Percentiles rank a stretch among this genome's conserved stretches.
phyloP scores from a whole-genome alignment of 208 protist genomes.

The Angomonas desouzai region DNA sequence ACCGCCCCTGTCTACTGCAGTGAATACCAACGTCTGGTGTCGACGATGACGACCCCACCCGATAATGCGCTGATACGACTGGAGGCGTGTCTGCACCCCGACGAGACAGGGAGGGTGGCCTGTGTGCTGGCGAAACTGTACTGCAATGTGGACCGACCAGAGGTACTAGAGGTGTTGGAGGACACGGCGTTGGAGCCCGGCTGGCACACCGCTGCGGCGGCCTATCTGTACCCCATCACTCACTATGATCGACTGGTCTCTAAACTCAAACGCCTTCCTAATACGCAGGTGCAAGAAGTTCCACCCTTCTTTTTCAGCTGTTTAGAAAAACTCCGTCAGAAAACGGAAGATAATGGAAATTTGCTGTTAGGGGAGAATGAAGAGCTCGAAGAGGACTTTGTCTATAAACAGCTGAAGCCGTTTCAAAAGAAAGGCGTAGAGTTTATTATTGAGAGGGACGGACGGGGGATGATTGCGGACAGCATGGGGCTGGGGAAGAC shows the following conservation, averaged over 20 bases:
- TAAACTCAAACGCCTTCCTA: slow-evolving; percentile 27
- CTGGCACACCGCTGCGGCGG: slow-evolving; percentile 48
- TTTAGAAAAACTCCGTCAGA: slow-evolving; percentile 36
- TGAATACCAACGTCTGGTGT: slow-evolving; percentile 57
- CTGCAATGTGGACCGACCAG: slow-evolving; percentile 13
- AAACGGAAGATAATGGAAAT: slow-evolving; percentile 29
- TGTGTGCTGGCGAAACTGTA: slow-evolving; percentile 27
- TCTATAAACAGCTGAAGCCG: slow-evolving; percentile 63
- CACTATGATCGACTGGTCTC: slow-evolving; percentile 45
- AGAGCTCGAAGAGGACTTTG: slow-evolving; percentile 51
- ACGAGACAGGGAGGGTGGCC: slow-evolving; percentile 11
- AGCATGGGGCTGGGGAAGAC: slow-evolving; percentile 98
- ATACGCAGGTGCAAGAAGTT: slow-evolving; percentile 52
- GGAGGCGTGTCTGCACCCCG: slow-evolving; percentile 65
- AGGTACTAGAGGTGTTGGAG: slow-evolving; percentile 29
- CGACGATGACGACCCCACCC: slow-evolving; percentile 18
- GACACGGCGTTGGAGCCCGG: slow-evolving; percentile 38
- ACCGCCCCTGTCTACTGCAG: slow-evolving; percentile 46
- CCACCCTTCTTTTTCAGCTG: slow-evolving; percentile 79
- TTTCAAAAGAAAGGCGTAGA: slow-evolving; percentile 82
- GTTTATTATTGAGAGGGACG: slow-evolving; percentile 72
- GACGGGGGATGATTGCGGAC: slow-evolving; percentile 92
- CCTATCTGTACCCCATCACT: slow-evolving; percentile 66
- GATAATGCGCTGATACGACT: slow-evolving; percentile 57
- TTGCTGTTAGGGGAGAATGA: slow-evolving; percentile 26